Evolutionary conservation across 345 rosid genomes (phyloP), one percentile per base, ranked within the genome.

Genomic region (Boechera stricta): DNA sequence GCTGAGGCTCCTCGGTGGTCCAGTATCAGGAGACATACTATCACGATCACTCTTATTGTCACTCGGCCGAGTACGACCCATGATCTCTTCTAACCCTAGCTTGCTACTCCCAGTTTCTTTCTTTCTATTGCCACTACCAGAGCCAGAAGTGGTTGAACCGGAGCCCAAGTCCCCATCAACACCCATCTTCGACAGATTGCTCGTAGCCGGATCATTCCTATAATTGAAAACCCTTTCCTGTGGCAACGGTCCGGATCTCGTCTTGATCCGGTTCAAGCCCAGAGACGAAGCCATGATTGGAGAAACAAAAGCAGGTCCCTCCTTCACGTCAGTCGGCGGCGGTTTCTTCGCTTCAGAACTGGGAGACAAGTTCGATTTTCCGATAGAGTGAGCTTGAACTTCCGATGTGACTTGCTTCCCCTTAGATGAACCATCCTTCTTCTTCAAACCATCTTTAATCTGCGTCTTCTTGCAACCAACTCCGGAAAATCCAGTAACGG

Each of bases 221-320:
- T 85, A 90, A 63, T 89, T 82, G 10, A 87, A 96, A 63, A 86
- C 85, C 63, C 89, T 92, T 78, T 93, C 98, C 77, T 88, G 90
- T 2, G 93, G 97, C 91, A 96, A 83, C 6, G 99, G 98, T 12
- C 98, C 97, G 5, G 98, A 96, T 80, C 98, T 82, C 31, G 99
- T 96, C 87, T 96, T 96, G 67, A 96, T 96, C 87, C 85, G 83
- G 72, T 93, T 93, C 81, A 96, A 75, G 7, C 99, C 98, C 31
- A 96, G 74, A n/a, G 99, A 96, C 21, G 98, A 91, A 1, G 99
- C 97, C 74, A 96, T 75, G 48, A 96, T 87, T 0, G 98, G 98
- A 12, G 93, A 90, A 74, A 85, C 98, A 29, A 91, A 80, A 7
- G 84, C 77, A 12, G 90, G 74, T 38, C 77, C 85, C 7, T 79